Conservation (phyloP, 768 basidiomycete species). For the Collybia sordida region DNA sequence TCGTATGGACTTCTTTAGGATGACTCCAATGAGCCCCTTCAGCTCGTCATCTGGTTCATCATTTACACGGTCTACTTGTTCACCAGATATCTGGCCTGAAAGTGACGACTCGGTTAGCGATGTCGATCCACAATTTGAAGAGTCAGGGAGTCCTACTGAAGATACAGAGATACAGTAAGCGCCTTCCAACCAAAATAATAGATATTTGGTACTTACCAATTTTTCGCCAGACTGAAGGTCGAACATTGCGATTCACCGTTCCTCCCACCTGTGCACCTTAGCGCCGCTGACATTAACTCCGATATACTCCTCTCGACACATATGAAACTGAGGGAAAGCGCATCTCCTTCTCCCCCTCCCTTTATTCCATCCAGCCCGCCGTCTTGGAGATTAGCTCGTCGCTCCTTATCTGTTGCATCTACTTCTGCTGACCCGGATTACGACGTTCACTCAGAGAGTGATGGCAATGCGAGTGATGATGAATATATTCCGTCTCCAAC, state of each 20-base stretch:
- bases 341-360: not conserved
- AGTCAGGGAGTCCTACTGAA: not conserved
- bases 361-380: constrained; percentile 2
- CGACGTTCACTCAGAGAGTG: constrained; percentile 34
- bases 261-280: not conserved
- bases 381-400: not conserved
- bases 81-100: not conserved
- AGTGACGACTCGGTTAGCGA: constrained; percentile 9
- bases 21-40: constrained; percentile 6
- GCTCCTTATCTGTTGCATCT: not conserved
- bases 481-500: constrained; percentile 43
- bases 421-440: constrained; percentile 15
- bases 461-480: constrained; percentile 40
- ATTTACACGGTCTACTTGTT: not conserved
- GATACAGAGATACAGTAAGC: constrained; percentile 1
- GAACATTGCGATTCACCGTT: constrained; percentile 1
- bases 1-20: not conserved
- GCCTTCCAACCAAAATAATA: not conserved
- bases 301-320: not conserved
- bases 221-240: not conserved
- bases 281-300: not conserved
- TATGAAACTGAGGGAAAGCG: not conserved
- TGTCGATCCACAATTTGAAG: constrained; percentile 2
- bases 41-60: constrained; percentile 9
- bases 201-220: not conserved